phyloP scores from a whole-genome alignment of 192 early-diverging fungal species.

The Coemansia erecta region DNA sequence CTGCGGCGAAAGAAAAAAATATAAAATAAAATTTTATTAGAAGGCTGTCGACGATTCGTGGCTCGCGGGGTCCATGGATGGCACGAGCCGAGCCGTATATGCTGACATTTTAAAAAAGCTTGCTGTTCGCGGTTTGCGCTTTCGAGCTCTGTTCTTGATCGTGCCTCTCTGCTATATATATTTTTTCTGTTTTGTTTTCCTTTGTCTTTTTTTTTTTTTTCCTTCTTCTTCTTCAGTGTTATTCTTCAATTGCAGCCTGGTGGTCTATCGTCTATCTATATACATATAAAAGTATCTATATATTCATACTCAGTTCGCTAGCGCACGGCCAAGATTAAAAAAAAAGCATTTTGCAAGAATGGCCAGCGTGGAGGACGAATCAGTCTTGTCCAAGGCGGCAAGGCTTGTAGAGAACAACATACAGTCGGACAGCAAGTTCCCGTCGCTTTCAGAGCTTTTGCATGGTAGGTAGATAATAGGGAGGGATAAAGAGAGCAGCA shows the following conservation, averaged over 20 bases:
- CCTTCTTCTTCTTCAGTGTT: neutral
- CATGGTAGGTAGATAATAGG: constrained; percentile 45
- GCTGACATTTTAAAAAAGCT: neutral
- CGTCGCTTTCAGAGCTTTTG: constrained; percentile 43
- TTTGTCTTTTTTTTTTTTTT: constrained; percentile 8
- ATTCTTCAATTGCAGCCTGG: neutral
- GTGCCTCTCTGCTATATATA: neutral
- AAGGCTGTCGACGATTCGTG: neutral
- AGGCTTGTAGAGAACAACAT: constrained; percentile 35
- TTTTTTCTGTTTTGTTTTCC: neutral
- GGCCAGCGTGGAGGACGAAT: neutral
- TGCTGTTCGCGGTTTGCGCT: neutral
- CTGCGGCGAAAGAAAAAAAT: neutral
- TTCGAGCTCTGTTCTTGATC: neutral
- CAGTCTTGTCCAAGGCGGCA: constrained; percentile 16
- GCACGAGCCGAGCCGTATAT: neutral
- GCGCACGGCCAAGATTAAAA: neutral
- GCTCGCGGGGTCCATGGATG: neutral
- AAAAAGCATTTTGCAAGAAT: constrained; percentile 6
- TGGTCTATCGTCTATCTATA: no score
- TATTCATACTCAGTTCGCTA: no score
- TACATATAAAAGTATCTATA: no score
- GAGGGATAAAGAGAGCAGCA: neutral
- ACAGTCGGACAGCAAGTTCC: constrained; percentile 46
- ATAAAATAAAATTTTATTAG: neutral